Evolutionary conservation across 495 filamentous ascomycete genomes (phyloP).

Genomic region (Trichoderma orchidacearum): DNA sequence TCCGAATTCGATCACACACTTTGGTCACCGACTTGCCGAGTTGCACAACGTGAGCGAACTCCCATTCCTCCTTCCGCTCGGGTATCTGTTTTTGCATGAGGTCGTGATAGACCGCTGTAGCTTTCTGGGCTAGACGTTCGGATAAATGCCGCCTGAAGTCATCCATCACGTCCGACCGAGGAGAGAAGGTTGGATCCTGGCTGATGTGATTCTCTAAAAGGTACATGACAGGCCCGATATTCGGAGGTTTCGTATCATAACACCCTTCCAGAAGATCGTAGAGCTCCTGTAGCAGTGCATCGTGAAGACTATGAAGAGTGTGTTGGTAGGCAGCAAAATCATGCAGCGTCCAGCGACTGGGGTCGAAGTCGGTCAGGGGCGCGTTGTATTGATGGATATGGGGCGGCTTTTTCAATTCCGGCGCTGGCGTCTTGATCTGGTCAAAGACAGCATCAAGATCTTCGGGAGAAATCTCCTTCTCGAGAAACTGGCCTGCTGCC

Average conservation of each 20-base stretch:
- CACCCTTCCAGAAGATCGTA: conserved; percentile 77
- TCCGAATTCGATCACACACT: conserved; percentile 73
- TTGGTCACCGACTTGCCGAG: conserved; percentile 75
- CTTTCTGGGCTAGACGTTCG: conserved; percentile 58
- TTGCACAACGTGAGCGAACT: conserved; percentile 74
- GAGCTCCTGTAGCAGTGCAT: conserved; percentile 74
- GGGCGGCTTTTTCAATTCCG: conserved; percentile 39
- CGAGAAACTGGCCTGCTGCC: conserved; percentile 67
- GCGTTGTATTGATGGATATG: conserved; percentile 24
- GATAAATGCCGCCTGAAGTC: conserved; percentile 56
- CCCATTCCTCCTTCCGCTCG: conserved; percentile 61
- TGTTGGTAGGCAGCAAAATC: conserved; percentile 68
- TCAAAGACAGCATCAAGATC: conserved; percentile 74
- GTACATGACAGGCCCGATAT: conserved; percentile 65
- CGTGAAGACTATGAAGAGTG: conserved; percentile 60
- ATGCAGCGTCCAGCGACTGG: conserved; percentile 59
- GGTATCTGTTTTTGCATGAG: conserved; percentile 63
- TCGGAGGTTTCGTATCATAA: conserved; percentile 74
- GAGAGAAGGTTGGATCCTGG: conserved; percentile 60
- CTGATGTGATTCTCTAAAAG: conserved; percentile 76
- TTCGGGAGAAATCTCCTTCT: conserved; percentile 68
- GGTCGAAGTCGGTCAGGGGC: conserved; percentile 27
- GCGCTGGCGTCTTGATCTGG: conserved; percentile 56
- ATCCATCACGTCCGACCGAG: conserved; percentile 50
- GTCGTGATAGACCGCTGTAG: conserved; percentile 56